Percentiles rank a stretch among this genome's conserved stretches.
phyloP scores from a whole-genome alignment of 768 basidiomycete genomes.

The Tephrocybe sp. region DNA sequence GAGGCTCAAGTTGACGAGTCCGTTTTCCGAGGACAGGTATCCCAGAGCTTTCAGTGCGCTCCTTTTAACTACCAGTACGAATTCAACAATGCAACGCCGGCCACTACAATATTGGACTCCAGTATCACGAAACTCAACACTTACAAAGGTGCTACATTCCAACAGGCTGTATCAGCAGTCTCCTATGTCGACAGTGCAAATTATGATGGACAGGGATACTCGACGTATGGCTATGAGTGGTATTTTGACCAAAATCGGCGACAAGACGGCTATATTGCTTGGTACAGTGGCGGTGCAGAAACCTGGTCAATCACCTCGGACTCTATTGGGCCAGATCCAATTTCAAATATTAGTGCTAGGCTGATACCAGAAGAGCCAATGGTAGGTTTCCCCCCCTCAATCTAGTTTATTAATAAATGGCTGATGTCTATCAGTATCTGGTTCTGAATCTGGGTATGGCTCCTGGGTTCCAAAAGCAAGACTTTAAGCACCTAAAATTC shows the following conservation, averaged over 20 bases:
- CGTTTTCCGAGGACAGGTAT: conserved; percentile 60
- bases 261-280: conserved; percentile 77
- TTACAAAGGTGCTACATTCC: conserved; percentile 70
- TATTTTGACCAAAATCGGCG: conserved; percentile 72
- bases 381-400: conserved; percentile 49
- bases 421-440: conserved; percentile 52
- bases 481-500: conserved; percentile 72
- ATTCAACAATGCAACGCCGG: conserved; percentile 53
- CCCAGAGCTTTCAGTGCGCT: conserved; percentile 80
- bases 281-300: conserved; percentile 66
- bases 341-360: conserved; percentile 58
- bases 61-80: conserved; percentile 75
- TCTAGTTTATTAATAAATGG: conserved; percentile 2
- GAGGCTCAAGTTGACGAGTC: conserved; percentile 74
- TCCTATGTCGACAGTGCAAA: conserved; percentile 51
- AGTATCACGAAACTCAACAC: conserved; percentile 55
- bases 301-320: conserved; percentile 73
- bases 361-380: conserved; percentile 92
- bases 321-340: conserved; percentile 66
- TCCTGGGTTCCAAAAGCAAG: conserved; percentile 69
- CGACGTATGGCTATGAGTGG: conserved; percentile 76
- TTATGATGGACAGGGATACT: conserved; percentile 57
- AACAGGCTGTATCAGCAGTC: conserved; percentile 75
- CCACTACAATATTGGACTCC: conserved; percentile 52
- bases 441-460: conserved; percentile 87